Evolutionary conservation across 164 flowering plant genomes (phyloP).

Genomic region (Dillenia turbinata): DNA sequence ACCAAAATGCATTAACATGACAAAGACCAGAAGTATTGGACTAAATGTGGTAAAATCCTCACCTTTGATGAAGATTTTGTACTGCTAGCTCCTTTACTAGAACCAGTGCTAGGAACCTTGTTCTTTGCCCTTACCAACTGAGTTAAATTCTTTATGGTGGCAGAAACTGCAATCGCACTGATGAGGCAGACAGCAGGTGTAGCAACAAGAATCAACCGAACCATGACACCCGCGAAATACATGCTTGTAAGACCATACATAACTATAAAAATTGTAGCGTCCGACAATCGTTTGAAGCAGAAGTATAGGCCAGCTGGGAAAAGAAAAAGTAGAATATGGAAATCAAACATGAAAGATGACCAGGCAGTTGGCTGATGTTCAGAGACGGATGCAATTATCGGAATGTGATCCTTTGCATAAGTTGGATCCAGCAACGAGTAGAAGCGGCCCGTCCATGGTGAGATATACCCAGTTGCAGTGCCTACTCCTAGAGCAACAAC

Average conservation of each 20-base stretch:
- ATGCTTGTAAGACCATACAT: slow-evolving; percentile 98
- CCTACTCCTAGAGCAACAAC: slow-evolving; percentile 85
- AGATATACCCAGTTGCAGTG: slow-evolving; percentile 92
- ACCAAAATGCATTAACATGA: too few species aligned
- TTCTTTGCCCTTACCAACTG: slow-evolving; percentile 49
- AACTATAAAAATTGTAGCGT: slow-evolving; percentile 93
- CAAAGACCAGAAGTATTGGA: too few species aligned
- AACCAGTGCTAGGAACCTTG: slow-evolving; percentile 43
- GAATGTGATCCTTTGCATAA: slow-evolving; percentile 98
- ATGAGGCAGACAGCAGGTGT: slow-evolving; percentile 98
- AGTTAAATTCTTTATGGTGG: slow-evolving; percentile 88
- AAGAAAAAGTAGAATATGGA: slow-evolving; percentile 85
- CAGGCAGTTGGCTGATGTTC: slow-evolving; percentile 99
- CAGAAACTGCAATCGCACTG: slow-evolving; percentile 97
- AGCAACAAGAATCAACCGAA: slow-evolving; percentile 96
- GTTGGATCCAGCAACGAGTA: slow-evolving; percentile 97
- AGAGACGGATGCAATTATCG: slow-evolving; percentile 97
- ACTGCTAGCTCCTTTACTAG: slow-evolving; percentile 43
- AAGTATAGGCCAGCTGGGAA: slow-evolving; percentile 97
- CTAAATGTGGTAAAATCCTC: slow-evolving; percentile 2
- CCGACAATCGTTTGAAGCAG: slow-evolving; percentile 95
- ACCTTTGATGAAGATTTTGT: slow-evolving; percentile 76
- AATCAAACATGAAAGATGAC: slow-evolving; percentile 99
- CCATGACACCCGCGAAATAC: slow-evolving; percentile 99
- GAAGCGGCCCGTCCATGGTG: slow-evolving; percentile 99